Conservation (phyloP, 768 basidiomycete genomes). For the Russula dissimulans region DNA sequence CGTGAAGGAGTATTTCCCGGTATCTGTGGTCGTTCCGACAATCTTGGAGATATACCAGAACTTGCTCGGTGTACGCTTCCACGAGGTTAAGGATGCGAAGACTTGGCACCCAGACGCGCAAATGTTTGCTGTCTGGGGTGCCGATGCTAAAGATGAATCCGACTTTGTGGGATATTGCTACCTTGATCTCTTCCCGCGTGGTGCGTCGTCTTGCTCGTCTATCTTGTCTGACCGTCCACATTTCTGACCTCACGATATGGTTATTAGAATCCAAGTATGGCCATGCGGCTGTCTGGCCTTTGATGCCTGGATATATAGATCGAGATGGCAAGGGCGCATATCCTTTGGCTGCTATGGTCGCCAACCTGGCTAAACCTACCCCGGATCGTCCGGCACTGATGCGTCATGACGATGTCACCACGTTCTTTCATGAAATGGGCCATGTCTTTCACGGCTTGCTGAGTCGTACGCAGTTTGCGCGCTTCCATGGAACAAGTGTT, state of each 20-base stretch:
- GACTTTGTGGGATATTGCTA: constrained; percentile 82
- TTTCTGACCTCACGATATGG: not conserved
- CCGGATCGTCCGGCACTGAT: constrained; percentile 74
- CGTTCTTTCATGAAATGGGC: constrained; percentile 88
- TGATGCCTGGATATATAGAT: constrained; percentile 56
- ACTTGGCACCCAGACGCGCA: constrained; percentile 89
- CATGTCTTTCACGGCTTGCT: constrained; percentile 46
- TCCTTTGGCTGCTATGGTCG: constrained; percentile 79
- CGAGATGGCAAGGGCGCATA: constrained; percentile 53
- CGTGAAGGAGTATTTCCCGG: constrained; percentile 88
- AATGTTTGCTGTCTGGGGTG: constrained; percentile 79
- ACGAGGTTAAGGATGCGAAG: constrained; percentile 39
- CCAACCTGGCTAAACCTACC: constrained; percentile 81
- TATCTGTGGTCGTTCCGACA: constrained; percentile 69
- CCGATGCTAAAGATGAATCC: constrained; percentile 56
- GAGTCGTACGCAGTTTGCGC: constrained; percentile 56
- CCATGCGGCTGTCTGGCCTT: constrained; percentile 79
- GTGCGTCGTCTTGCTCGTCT: constrained; percentile 31
- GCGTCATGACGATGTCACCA: constrained; percentile 82
- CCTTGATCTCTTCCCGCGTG: constrained; percentile 79
- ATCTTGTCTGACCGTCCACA: not conserved
- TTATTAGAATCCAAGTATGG: constrained; percentile 62
- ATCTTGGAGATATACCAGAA: constrained; percentile 81
- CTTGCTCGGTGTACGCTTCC: constrained; percentile 65
- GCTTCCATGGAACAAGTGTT: constrained; percentile 79